These are phyloP conservation scores for Phenoliferia sp. DNA, from an alignment of 1,284 basidiomycete species.

Conservation along the genomic window DNA sequence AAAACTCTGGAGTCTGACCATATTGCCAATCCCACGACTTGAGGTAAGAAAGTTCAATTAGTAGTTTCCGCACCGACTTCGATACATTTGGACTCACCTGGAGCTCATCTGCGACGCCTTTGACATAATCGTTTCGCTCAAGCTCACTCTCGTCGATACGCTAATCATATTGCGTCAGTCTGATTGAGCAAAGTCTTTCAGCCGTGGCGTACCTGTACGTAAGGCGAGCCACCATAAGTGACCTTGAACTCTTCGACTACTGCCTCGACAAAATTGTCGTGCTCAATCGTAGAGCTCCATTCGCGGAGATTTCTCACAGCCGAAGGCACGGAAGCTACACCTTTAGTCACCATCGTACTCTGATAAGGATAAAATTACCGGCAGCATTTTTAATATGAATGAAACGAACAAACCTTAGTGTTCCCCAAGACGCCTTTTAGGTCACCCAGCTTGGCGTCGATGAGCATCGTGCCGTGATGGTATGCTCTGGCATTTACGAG, in stretches of 20 bases:
- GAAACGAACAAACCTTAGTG: constrained; percentile 64
- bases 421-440: constrained; percentile 68
- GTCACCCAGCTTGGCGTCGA: constrained; percentile 67
- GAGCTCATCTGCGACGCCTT: constrained; percentile 65
- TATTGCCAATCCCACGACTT: constrained; percentile 91
- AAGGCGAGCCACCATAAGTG: constrained; percentile 51
- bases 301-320: constrained; percentile 78
- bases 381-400: neutral
- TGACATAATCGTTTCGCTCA: constrained; percentile 55
- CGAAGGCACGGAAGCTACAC: constrained; percentile 85
- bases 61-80: constrained; percentile 3
- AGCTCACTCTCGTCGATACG: constrained; percentile 49
- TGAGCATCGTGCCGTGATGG: constrained; percentile 99
- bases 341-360: constrained; percentile 74
- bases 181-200: constrained; percentile 1
- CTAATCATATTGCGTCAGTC: constrained; percentile 40
- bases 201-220: constrained; percentile 15
- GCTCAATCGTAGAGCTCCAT: constrained; percentile 51
- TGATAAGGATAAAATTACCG: constrained; percentile 36
- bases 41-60: constrained; percentile 2
- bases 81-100: constrained; percentile 47
- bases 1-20: constrained; percentile 93
- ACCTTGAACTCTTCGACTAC: constrained; percentile 65
- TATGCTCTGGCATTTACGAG: constrained; percentile 86
- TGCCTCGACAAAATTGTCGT: constrained; percentile 66